Conservation (phyloP, 2,329 filamentous ascomycete species). For the Thelonectria rubi region DNA sequence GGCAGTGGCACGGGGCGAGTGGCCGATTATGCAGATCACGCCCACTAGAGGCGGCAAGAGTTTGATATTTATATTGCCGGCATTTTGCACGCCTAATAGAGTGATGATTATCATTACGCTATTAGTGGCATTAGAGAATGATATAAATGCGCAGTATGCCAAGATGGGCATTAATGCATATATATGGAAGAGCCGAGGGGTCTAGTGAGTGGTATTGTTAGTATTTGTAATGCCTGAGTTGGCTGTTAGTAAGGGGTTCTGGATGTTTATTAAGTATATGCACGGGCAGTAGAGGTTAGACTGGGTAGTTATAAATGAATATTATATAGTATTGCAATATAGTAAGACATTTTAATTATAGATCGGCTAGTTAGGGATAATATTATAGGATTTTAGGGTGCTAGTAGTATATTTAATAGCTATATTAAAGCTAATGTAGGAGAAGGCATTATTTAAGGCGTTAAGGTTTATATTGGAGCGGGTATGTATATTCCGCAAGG, state of each 20-base stretch:
- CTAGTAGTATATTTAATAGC: too few relatives aligned
- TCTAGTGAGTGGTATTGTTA: not conserved
- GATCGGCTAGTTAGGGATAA: not conserved
- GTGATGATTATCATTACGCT: not conserved
- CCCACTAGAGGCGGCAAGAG: not conserved
- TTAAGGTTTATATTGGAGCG: not conserved
- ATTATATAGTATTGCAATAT: conserved; percentile 1
- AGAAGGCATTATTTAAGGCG: not conserved
- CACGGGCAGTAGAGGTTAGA: conserved; percentile 2
- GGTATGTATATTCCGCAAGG: not conserved
- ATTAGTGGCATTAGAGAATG: not conserved
- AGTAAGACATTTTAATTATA: not conserved
- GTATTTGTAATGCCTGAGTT: conserved; percentile 1
- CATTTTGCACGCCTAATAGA: not conserved
- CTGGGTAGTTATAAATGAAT: not conserved
- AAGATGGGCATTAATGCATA: conserved; percentile 3
- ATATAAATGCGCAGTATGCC: not conserved
- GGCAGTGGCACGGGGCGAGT: not conserved
- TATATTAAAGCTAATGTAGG: not conserved
- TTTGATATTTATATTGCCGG: conserved; percentile 11
- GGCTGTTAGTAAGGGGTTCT: not conserved
- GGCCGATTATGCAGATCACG: conserved; percentile 4
- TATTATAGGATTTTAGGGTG: too few relatives aligned
- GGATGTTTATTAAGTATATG: not conserved
- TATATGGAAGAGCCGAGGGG: not conserved